Evolutionary conservation across 2,329 filamentous ascomycete genomes (phyloP).

Genomic region (Alternaria atra): DNA sequence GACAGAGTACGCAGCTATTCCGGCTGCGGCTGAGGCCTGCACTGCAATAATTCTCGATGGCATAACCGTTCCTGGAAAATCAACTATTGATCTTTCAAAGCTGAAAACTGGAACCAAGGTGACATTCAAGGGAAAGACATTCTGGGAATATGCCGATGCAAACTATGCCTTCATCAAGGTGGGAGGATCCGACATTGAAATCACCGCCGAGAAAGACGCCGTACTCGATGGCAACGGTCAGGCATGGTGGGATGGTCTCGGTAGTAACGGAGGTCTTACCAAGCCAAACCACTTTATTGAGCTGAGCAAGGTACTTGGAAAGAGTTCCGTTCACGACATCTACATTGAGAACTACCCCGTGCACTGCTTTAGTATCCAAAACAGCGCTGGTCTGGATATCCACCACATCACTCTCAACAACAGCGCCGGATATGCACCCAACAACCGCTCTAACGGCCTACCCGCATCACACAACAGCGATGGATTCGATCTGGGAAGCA

Average conservation of each 20-base stretch:
- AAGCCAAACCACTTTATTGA: constrained; percentile 49
- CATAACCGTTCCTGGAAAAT: constrained; percentile 50
- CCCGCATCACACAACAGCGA: constrained; percentile 59
- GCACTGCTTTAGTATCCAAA: constrained; percentile 59
- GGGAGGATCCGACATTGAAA: constrained; percentile 52
- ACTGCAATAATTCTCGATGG: constrained; percentile 54
- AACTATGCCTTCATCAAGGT: constrained; percentile 47
- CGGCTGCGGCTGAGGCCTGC: constrained; percentile 52
- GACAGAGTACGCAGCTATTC: constrained; percentile 28
- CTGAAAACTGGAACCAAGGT: constrained; percentile 55
- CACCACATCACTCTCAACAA: constrained; percentile 64
- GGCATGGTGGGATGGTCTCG: constrained; percentile 44
- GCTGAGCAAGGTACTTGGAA: constrained; percentile 50
- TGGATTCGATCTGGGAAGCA: constrained; percentile 63
- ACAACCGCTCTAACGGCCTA: constrained; percentile 35
- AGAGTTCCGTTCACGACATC: constrained; percentile 53
- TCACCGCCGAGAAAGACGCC: constrained; percentile 52
- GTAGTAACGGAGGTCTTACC: constrained; percentile 56
- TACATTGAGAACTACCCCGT: constrained; percentile 64
- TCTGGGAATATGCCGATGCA: constrained; percentile 45
- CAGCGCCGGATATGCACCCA: constrained; percentile 58
- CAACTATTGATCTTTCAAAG: constrained; percentile 52
- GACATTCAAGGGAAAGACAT: constrained; percentile 44
- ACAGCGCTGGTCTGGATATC: constrained; percentile 54
- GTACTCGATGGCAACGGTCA: constrained; percentile 34